These are phyloP conservation scores for Hydrangea macrophylla DNA, from an alignment of 148 eudicot species.

Conservation along the genomic window DNA sequence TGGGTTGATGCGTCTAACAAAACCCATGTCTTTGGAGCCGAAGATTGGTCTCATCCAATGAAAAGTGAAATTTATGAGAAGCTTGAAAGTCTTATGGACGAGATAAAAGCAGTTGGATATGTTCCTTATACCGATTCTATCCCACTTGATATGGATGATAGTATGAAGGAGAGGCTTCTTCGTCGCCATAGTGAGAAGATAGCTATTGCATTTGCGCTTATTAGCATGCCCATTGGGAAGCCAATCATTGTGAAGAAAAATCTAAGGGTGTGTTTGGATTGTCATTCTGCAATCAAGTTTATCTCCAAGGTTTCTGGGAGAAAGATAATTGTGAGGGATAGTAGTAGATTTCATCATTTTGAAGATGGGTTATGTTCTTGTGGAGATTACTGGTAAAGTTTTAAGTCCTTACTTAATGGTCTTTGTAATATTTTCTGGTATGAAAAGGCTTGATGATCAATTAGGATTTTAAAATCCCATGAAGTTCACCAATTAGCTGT, in stretches of 20 bases:
- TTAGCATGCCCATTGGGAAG: conserved; percentile 37
- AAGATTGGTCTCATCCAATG: conserved; percentile 42
- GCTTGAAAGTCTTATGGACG: conserved; percentile 29
- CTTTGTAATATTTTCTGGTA: not conserved
- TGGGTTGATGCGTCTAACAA: conserved; percentile 52
- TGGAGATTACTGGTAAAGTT: conserved; percentile 34
- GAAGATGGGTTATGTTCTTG: conserved; percentile 47
- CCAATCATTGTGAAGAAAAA: conserved; percentile 49
- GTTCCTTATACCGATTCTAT: conserved; percentile 32
- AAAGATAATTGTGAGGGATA: conserved; percentile 45
- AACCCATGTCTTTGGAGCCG: conserved; percentile 49
- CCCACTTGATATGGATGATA: conserved; percentile 38
- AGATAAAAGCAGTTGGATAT: conserved; percentile 43
- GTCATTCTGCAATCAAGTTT: conserved; percentile 44
- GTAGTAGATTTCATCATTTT: conserved; percentile 52
- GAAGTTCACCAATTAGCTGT: not conserved
- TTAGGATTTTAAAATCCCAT: not conserved
- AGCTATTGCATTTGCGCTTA: conserved; percentile 42
- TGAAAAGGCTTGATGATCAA: not conserved
- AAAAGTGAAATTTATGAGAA: conserved; percentile 30
- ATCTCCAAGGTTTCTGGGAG: conserved; percentile 41
- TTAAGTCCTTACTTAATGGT: not conserved
- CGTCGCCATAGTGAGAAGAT: conserved; percentile 46
- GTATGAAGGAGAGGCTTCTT: conserved; percentile 32
- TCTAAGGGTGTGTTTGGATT: conserved; percentile 42